Evolutionary conservation across 805 yeast genomes (phyloP).

Genomic region (Myxozyma kluyveri): DNA sequence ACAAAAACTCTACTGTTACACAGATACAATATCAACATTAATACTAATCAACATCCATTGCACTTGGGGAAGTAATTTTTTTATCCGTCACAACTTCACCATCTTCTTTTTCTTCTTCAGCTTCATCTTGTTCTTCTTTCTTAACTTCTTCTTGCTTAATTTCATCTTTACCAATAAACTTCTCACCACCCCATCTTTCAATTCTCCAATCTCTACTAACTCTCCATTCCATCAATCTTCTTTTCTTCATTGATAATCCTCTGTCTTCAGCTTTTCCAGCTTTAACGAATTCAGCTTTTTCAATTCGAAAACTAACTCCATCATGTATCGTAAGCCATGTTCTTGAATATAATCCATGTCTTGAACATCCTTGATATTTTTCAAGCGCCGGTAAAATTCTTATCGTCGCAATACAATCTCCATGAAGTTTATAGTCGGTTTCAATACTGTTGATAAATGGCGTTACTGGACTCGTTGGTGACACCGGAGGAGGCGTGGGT

Average conservation of each 20-base stretch:
- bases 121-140: too few relatives aligned
- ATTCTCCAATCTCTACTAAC: slow-evolving; percentile 17
- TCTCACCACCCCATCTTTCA: slow-evolving; percentile 15
- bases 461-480: too few relatives aligned
- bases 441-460: slow-evolving; percentile 36
- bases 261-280: slow-evolving; percentile 36
- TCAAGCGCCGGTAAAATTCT: slow-evolving; percentile 66
- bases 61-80: too few relatives aligned
- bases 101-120: too few relatives aligned
- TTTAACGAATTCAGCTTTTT: slow-evolving; percentile 44
- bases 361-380: slow-evolving; percentile 61
- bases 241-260: slow-evolving; percentile 35
- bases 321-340: slow-evolving; percentile 72
- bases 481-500: too few relatives aligned
- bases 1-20: too few relatives aligned
- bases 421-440: slow-evolving; percentile 29
- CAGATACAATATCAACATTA: too few relatives aligned
- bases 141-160: too few relatives aligned
- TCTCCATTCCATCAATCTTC: slow-evolving; percentile 39
- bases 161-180: too few relatives aligned
- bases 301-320: slow-evolving; percentile 71
- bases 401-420: slow-evolving; percentile 58
- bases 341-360: slow-evolving; percentile 71
- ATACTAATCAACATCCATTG: slow-evolving; percentile 4
- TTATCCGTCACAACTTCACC: too few relatives aligned